A percentile compares a stretch with the other conserved stretches of the same genome.
Conservation (phyloP, 2,329 filamentous ascomycete species). For the Alternaria arbusti region DNA sequence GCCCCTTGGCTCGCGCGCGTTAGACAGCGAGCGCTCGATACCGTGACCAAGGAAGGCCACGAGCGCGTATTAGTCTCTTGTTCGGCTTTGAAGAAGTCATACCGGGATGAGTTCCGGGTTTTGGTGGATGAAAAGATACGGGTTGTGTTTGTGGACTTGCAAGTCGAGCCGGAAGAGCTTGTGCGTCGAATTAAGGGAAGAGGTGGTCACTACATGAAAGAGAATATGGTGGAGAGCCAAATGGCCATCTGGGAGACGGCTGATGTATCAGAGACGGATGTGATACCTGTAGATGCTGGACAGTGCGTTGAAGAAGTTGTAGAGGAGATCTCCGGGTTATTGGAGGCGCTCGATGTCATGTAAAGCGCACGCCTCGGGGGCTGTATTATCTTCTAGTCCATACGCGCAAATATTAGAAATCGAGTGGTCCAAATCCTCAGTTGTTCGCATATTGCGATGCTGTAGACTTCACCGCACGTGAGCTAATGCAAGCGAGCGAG, state of each 20-base stretch:
- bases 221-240: conserved; percentile 47
- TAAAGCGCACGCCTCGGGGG: neutral
- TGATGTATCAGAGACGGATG: conserved; percentile 40
- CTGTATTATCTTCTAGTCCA: neutral
- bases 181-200: conserved; percentile 34
- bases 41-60: neutral
- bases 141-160: conserved; percentile 48
- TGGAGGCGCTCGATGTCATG: neutral
- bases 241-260: conserved; percentile 40
- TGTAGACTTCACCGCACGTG: neutral
- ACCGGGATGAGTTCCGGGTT: conserved; percentile 44
- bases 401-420: neutral
- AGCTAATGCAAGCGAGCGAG: neutral
- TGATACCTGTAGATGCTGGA: conserved; percentile 41
- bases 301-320: conserved; percentile 3
- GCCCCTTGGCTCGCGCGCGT: neutral
- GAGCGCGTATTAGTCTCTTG: conserved; percentile 42
- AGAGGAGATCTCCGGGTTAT: neutral
- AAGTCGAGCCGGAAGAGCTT: conserved; percentile 40
- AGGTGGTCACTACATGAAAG: conserved; percentile 48
- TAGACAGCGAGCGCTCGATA: neutral
- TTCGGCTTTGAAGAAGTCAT: conserved; percentile 47
- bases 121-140: conserved; percentile 19
- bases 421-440: neutral
- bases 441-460: neutral